phyloP scores from a whole-genome alignment of 345 rosid genomes.

The Boechera stricta region DNA sequence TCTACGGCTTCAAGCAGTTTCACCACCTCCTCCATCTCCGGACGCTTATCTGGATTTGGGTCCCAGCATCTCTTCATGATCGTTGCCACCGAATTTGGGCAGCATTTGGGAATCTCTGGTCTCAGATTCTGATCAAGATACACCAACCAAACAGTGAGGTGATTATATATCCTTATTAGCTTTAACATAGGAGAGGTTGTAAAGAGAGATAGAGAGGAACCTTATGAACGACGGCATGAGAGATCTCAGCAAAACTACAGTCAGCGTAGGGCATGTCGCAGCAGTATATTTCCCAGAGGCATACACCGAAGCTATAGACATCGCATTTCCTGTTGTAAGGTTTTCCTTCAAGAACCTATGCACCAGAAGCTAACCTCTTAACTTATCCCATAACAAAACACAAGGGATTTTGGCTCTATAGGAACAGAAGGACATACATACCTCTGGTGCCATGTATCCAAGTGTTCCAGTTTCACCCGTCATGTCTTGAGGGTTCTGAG shows the following conservation, averaged over 20 bases:
- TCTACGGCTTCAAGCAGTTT: constrained; percentile 68
- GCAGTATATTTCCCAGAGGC: constrained; percentile 90
- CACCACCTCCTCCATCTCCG: constrained; percentile 83
- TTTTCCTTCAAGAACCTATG: constrained; percentile 81
- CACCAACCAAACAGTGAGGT: neutral
- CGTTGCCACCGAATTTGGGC: constrained; percentile 66
- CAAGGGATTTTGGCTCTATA: neutral
- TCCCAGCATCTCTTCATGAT: constrained; percentile 89
- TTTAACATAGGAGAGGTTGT: neutral
- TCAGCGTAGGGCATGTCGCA: constrained; percentile 85
- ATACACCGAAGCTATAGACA: constrained; percentile 85
- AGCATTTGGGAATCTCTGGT: constrained; percentile 79
- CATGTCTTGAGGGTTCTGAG: constrained; percentile 89
- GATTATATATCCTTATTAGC: constrained; percentile 15
- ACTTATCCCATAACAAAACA: neutral
- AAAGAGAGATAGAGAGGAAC: constrained; percentile 40
- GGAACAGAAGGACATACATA: constrained; percentile 37
- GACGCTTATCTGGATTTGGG: constrained; percentile 68
- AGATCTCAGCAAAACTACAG: constrained; percentile 74
- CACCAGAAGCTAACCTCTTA: constrained; percentile 2
- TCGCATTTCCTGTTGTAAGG: constrained; percentile 84
- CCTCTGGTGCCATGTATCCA: constrained; percentile 94
- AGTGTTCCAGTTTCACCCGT: constrained; percentile 92
- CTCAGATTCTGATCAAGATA: constrained; percentile 62
- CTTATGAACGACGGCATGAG: constrained; percentile 78